Evolutionary conservation across 2,329 filamentous ascomycete species (phyloP), one percentile per base, ranked within the genome.

Genomic region (Chrysoporthe cubensis): DNA sequence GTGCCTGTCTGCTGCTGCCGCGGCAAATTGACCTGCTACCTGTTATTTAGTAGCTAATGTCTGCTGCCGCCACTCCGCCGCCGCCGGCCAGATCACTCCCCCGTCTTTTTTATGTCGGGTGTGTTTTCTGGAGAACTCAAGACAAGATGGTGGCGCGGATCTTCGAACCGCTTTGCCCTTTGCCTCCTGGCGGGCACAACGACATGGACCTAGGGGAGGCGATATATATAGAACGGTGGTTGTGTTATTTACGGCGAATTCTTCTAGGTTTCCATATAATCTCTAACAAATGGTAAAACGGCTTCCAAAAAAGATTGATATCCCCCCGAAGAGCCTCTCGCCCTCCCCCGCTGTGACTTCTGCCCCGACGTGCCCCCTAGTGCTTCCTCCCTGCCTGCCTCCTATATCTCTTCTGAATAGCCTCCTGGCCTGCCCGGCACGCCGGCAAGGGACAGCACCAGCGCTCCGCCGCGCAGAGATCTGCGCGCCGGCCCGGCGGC

Each of bases 221-320:
- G 62, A 64, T 52, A 59, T 68, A 65, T 60, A 68, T 62, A 68
- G 66, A 68, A 43, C 37, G 61, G 66, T 40, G 54, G 54, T 40
- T 40, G 54, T 66, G 64, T 68, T 68, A 54, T 62, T 60, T 57
- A 59, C 52, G 66, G 66, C 58, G 62, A 63, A 66, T 66, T 59
- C 37, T 62, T 68, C 43, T 58, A 54, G 32, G 34, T 54, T 68
- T 58, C 65, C 62, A 66, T 66, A 66, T 68, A 68, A 68, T 68
- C 66, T 21, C 66, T 68, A 66, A 65, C 66, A 66, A 37, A 68
- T 66, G 66, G 64, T 63, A 68, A 54, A 68, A 63, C 37, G 61
- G 63, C 46, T 59, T 64, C 61, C 18, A n/a, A 54, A 66, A 62
- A 40, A 21, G 13, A 14, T 32, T 50, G 18, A 42, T 21, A 57